Conservation (phyloP, 1,139 yeast species). For the Magnusiomyces starmeri region DNA sequence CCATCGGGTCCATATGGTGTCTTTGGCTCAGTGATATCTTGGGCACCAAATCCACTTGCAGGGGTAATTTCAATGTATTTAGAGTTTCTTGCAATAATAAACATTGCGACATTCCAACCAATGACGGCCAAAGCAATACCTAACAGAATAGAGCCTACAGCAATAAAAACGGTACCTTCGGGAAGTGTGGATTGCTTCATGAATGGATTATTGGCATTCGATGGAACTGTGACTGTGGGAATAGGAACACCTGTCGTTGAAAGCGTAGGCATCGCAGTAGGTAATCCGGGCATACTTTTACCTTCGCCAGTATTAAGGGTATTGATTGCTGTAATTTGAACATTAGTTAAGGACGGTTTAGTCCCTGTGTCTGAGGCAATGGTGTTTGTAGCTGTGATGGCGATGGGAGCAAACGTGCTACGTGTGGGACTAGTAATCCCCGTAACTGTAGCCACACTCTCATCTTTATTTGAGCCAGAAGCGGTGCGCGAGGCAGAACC, state of each 20-base stretch:
- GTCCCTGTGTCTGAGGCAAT: conserved; percentile 1
- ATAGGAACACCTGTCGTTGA: conserved; percentile 32
- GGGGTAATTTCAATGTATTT: conserved; percentile 4
- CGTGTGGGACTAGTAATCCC: neutral
- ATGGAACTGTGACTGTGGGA: conserved; percentile 60
- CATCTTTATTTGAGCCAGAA: neutral
- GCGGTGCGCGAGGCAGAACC: neutral
- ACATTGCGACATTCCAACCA: conserved; percentile 26
- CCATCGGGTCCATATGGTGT: neutral
- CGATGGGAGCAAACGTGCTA: neutral
- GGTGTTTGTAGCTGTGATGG: conserved; percentile 2
- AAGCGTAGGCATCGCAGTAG: conserved; percentile 18
- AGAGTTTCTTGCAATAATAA: conserved; percentile 9
- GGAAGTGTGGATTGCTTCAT: conserved; percentile 47
- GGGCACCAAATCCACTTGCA: conserved; percentile 3
- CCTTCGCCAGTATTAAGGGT: conserved; percentile 5
- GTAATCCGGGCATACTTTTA: neutral
- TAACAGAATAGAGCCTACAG: conserved; percentile 64
- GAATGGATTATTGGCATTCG: conserved; percentile 52
- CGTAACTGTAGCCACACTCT: neutral
- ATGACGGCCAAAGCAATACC: conserved; percentile 44
- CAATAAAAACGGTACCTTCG: conserved; percentile 73
- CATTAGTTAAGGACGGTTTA: conserved; percentile 4
- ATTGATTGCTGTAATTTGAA: conserved; percentile 12
- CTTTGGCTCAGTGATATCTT: neutral